These are phyloP conservation scores for Fraxinus americana DNA, from an alignment of 257 asterid species.

Conservation along the genomic window DNA sequence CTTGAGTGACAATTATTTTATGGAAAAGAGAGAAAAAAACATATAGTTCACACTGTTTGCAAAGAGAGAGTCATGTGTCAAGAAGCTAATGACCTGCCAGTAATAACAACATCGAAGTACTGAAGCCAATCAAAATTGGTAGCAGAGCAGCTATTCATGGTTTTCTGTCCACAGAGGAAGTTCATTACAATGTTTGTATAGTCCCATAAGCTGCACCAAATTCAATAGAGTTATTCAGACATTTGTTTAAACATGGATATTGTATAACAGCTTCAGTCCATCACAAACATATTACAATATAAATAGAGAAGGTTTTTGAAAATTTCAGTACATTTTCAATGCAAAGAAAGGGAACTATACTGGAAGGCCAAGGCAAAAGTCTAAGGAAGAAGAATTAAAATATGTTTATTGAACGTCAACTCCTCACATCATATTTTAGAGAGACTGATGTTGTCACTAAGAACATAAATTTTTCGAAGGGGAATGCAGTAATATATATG, in stretches of 20 bases:
- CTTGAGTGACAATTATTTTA: conserved; percentile 1
- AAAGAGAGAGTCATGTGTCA: conserved; percentile 20
- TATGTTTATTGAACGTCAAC: not conserved
- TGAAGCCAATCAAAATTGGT: conserved; percentile 81
- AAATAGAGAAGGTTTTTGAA: conserved; percentile 6
- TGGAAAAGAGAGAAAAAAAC: not conserved
- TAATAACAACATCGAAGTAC: conserved; percentile 82
- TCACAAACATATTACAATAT: not conserved
- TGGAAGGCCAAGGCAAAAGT: not conserved
- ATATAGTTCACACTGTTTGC: not conserved
- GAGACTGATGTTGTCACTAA: not conserved
- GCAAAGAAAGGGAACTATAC: not conserved
- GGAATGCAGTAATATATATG: not conserved
- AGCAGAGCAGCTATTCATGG: conserved; percentile 47
- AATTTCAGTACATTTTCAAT: conserved; percentile 13
- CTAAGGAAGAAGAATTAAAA: not conserved
- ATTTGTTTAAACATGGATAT: conserved; percentile 9
- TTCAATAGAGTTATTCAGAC: conserved; percentile 19
- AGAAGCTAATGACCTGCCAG: conserved; percentile 79
- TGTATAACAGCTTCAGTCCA: not conserved
- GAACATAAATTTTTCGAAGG: not conserved
- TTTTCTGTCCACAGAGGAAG: conserved; percentile 75
- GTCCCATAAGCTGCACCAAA: conserved; percentile 94
- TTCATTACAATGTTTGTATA: conserved; percentile 91
- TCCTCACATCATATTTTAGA: not conserved